These are phyloP conservation scores for Candida oleophila DNA, from an alignment of 805 yeast species.

Conservation along the genomic window DNA sequence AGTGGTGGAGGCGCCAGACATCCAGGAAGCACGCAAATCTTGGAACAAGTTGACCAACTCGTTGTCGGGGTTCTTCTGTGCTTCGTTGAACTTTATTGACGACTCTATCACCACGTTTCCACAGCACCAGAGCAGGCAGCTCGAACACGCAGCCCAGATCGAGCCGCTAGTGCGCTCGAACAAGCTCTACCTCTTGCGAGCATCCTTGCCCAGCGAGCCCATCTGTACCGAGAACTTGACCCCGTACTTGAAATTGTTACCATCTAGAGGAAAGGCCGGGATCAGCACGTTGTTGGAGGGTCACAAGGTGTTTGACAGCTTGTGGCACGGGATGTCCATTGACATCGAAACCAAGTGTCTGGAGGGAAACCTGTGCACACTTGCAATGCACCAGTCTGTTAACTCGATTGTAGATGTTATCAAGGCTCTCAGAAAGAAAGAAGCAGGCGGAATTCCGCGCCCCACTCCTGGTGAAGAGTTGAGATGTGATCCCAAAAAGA, in stretches of 20 bases:
- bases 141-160: constrained; percentile 18
- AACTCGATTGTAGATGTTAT: constrained; percentile 73
- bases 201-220: constrained; percentile 92
- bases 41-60: constrained; percentile 77
- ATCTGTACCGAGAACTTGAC: constrained; percentile 96
- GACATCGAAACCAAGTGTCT: constrained; percentile 64
- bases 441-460: constrained; percentile 69
- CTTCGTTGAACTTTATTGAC: constrained; percentile 87
- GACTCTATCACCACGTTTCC: constrained; percentile 68
- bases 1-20: constrained; percentile 60
- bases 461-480: constrained; percentile 72
- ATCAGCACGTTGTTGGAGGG: constrained; percentile 84
- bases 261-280: constrained; percentile 91
- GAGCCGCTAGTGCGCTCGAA: constrained; percentile 27
- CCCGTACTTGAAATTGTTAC: constrained; percentile 84
- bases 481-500: constrained; percentile 68
- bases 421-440: constrained; percentile 59
- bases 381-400: constrained; percentile 62
- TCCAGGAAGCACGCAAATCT: constrained; percentile 52
- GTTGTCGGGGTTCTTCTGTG: constrained; percentile 90
- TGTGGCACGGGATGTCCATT: constrained; percentile 92
- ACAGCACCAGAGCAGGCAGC: constrained; percentile 46
- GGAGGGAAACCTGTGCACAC: constrained; percentile 40
- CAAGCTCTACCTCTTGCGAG: constrained; percentile 60
- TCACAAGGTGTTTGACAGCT: constrained; percentile 83